phyloP scores from a whole-genome alignment of 1,139 yeast genomes.

The Pichia sp. region DNA sequence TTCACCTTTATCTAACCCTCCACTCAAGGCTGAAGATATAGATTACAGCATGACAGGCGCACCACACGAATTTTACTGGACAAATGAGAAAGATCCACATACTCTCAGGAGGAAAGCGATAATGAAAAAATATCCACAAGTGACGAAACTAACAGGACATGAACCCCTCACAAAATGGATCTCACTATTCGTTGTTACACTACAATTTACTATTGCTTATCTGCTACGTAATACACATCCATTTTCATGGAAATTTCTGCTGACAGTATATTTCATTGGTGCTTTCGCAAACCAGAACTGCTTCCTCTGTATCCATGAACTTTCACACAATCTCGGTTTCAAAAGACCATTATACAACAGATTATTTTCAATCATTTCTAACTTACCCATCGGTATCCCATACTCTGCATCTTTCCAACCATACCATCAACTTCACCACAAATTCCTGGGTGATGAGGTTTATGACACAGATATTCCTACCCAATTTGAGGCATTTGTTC shows the following conservation, averaged over 20 bases:
- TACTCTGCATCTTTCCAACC: conserved; percentile 89
- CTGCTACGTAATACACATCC: conserved; percentile 50
- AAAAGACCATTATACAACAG: conserved; percentile 71
- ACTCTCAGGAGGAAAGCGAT: conserved; percentile 65
- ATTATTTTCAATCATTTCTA: conserved; percentile 68
- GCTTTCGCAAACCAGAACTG: conserved; percentile 82
- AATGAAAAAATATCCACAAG: conserved; percentile 69
- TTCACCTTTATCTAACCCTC: no score
- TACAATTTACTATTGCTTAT: conserved; percentile 61
- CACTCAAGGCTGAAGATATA: no score
- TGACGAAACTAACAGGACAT: conserved; percentile 72
- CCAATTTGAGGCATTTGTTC: conserved; percentile 58
- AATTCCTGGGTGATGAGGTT: conserved; percentile 78
- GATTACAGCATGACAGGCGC: conserved; percentile 15
- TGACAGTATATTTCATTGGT: conserved; percentile 69
- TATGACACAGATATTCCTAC: conserved; percentile 90
- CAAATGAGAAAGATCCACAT: conserved; percentile 78
- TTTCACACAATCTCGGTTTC: conserved; percentile 81
- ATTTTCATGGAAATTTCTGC: conserved; percentile 48
- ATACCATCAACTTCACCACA: conserved; percentile 87
- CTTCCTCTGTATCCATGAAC: conserved; percentile 83
- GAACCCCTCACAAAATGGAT: conserved; percentile 83
- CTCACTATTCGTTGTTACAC: conserved; percentile 51
- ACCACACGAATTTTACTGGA: conserved; percentile 68
- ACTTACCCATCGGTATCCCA: conserved; percentile 84